Evolutionary conservation across 1,284 basidiomycete species (phyloP), one percentile per base, ranked within the genome.

Genomic region (Malassezia sp.): DNA sequence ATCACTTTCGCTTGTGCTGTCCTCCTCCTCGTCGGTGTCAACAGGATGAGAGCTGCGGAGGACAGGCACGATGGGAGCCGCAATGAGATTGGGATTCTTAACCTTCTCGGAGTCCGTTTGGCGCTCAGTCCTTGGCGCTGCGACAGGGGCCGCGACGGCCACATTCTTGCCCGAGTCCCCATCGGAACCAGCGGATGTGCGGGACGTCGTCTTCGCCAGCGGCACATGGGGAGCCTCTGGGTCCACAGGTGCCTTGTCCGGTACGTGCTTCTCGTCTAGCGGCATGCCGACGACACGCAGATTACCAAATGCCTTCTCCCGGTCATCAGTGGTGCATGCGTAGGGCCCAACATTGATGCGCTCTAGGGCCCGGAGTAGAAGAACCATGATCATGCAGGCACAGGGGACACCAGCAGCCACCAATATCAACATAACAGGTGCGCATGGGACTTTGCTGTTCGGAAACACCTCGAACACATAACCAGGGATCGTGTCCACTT

Each of bases 1-100:
- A 6, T 29, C 6, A 4, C 42, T 35, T 14, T 48, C 39, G 8
- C 40, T 30, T 2, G 41, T 24, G 14, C 37, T 36, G 5, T 28
- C 39, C 14, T 38, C 47, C 7, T 32, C 18, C 10, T 39, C 41
- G 7, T 28, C 27, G 6, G 12, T 9, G 1, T 26, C 37, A 27
- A 5, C 24, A 18, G 37, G 42, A 20, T 39, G 37, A 5, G 44
- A 42, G 30, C 22, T 49, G 26, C 48, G 48, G 6, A 50, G 29
- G 17, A 50, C 48, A 18, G 48, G 48, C 15, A 50, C 48, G 31
- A 50, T 35, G 14, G 48, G 42, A 14, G 42, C 48, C n/a, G 30
- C 15, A 24, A 49, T 32, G 10, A 37, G 36, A 22, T 42, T 43
- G n/a, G 28, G 29, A 29, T 50, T 42, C 38, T 50, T 50, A 26